Percentiles rank a stretch among this genome's conserved stretches.
phyloP scores from a whole-genome alignment of 139 green algal species.

The Closterium sp. region DNA sequence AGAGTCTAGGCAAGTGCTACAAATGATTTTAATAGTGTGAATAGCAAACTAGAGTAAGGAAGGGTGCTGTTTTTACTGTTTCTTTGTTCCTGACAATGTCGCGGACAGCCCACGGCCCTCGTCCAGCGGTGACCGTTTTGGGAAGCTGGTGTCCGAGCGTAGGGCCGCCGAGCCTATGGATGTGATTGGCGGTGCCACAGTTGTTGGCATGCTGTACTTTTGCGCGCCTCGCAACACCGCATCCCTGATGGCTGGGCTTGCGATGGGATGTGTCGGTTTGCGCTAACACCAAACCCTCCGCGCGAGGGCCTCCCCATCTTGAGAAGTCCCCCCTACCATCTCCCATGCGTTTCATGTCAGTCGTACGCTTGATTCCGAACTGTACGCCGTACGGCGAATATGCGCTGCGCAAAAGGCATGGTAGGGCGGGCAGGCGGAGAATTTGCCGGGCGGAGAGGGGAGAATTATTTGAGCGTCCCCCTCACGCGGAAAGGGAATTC shows the following conservation, averaged over 20 bases:
- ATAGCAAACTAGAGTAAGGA: no score
- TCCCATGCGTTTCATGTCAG: not conserved
- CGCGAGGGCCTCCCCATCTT: not conserved
- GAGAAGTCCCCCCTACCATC: no score
- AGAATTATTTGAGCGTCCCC: not conserved
- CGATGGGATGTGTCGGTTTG: not conserved
- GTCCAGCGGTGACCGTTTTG: no score
- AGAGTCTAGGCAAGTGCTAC: no score
- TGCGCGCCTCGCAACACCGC: not conserved
- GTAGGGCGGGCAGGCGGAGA: not conserved
- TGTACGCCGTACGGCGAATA: not conserved
- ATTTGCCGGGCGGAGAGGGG: no score
- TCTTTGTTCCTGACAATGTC: no score
- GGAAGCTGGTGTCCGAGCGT: no score
- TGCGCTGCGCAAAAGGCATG: not conserved
- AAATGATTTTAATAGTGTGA: no score
- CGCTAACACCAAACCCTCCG: not conserved
- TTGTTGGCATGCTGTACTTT: not conserved
- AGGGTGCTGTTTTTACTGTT: no score
- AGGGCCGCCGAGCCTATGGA: not conserved
- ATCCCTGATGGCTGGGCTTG: not conserved
- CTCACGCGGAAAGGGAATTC: not conserved
- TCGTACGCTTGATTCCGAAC: not conserved
- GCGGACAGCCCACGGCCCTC: no score
- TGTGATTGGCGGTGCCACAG: not conserved